Conservation (phyloP, 345 rosid species). For the Hypericum androsaemum region DNA sequence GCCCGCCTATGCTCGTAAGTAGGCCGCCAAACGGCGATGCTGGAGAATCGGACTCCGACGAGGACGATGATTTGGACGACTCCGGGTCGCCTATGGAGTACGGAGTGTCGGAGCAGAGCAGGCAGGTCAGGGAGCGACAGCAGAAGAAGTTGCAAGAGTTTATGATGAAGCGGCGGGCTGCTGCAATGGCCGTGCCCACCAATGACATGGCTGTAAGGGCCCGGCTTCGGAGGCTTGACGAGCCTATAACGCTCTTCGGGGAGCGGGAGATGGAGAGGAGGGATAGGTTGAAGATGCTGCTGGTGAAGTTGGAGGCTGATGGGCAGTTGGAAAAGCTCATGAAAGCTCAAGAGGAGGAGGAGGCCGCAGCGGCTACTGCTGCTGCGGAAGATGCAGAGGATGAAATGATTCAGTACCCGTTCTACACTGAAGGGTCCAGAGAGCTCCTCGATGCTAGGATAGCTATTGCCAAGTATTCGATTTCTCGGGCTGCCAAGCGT, state of each 20-base stretch:
- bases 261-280: constrained; percentile 97
- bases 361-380: constrained; percentile 38
- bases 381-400: constrained; percentile 47
- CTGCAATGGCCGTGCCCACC: constrained; percentile 94
- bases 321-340: constrained; percentile 77
- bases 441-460: constrained; percentile 66
- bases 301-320: constrained; percentile 77
- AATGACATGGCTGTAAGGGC: constrained; percentile 87
- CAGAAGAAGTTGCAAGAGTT: constrained; percentile 81
- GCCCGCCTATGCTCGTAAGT: constrained; percentile 38
- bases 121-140: constrained; percentile 61
- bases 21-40: constrained; percentile 52
- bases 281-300: constrained; percentile 70
- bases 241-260: constrained; percentile 89
- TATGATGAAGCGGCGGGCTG: constrained; percentile 75
- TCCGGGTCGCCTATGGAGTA: constrained; percentile 31
- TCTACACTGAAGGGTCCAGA: constrained; percentile 71
- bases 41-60: constrained; percentile 51
- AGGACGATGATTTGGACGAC: constrained; percentile 30
- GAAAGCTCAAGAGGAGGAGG: constrained; percentile 85
- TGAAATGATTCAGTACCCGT: constrained; percentile 61
- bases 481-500: constrained; percentile 57
- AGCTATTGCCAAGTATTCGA: constrained; percentile 63
- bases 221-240: constrained; percentile 81
- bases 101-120: constrained; percentile 65